Evolutionary conservation across 345 rosid genomes (phyloP).

Genomic region (Arabidopsis arenosa): DNA sequence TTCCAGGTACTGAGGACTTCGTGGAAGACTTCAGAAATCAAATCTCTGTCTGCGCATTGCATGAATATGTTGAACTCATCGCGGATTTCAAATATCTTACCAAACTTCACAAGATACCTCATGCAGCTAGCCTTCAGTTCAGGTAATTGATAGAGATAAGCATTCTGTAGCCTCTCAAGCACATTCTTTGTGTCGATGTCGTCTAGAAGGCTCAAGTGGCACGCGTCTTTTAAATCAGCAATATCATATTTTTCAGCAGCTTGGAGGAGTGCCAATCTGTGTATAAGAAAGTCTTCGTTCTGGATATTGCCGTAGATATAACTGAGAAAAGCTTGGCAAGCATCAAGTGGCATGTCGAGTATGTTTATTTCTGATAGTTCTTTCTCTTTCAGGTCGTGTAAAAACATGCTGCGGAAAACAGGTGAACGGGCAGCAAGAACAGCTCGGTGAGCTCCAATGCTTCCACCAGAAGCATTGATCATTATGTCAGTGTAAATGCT

Average conservation of each 20-base stretch:
- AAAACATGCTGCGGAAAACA: constrained; percentile 87
- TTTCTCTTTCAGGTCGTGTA: constrained; percentile 89
- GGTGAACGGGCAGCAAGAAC: constrained; percentile 91
- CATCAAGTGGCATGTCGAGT: constrained; percentile 80
- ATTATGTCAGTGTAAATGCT: constrained; percentile 80
- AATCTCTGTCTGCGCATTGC: constrained; percentile 79
- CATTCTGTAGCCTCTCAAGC: constrained; percentile 86
- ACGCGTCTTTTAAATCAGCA: constrained; percentile 78
- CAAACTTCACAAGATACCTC: constrained; percentile 92
- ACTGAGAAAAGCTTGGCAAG: constrained; percentile 75
- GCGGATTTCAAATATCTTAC: constrained; percentile 82
- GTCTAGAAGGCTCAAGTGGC: constrained; percentile 82
- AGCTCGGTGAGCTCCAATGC: constrained; percentile 88
- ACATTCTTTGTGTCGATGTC: constrained; percentile 85
- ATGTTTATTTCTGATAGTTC: constrained; percentile 76
- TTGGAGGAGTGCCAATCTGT: constrained; percentile 72
- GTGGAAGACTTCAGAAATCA: constrained; percentile 80
- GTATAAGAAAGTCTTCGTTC: constrained; percentile 68
- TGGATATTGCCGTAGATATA: constrained; percentile 83
- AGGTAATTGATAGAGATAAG: constrained; percentile 65
- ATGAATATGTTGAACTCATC: constrained; percentile 80
- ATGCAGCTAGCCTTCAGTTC: constrained; percentile 78
- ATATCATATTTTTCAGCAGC: constrained; percentile 93
- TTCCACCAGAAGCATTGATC: constrained; percentile 79
- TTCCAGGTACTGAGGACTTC: constrained; percentile 89